Conservation (phyloP, 805 yeast genomes). For the Lachancea thermotolerans region DNA sequence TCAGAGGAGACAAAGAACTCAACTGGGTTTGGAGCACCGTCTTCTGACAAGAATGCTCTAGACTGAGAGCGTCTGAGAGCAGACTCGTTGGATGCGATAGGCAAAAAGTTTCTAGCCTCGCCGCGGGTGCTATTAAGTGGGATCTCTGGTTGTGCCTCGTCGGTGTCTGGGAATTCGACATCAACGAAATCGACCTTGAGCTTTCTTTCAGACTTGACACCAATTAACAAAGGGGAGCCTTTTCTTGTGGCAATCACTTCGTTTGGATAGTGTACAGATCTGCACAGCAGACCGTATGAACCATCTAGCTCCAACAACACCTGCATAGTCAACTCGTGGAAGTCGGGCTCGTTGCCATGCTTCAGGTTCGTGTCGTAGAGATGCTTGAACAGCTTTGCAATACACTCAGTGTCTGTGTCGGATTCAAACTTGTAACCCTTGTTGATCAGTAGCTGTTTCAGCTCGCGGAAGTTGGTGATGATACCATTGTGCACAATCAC, state of each 20-base stretch:
- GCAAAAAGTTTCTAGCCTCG: constrained; percentile 33
- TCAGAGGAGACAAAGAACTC: constrained; percentile 96
- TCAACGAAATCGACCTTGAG: constrained; percentile 97
- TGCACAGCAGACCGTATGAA: constrained; percentile 92
- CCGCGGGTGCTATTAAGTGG: constrained; percentile 22
- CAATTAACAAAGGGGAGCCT: constrained; percentile 95
- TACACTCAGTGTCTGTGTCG: constrained; percentile 97
- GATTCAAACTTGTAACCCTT: constrained; percentile 82
- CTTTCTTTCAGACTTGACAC: constrained; percentile 93
- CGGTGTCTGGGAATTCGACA: constrained; percentile 84
- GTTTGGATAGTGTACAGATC: constrained; percentile 87
- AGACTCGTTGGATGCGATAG: constrained; percentile 49
- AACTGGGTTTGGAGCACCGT: constrained; percentile 85
- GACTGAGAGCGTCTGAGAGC: constrained; percentile 83
- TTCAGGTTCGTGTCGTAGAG: constrained; percentile 68
- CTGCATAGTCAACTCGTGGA: constrained; percentile 86
- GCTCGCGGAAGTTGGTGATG: constrained; percentile 89
- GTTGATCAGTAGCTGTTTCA: constrained; percentile 69
- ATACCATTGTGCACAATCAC: constrained; percentile 97
- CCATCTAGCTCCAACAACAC: constrained; percentile 93
- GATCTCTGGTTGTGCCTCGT: constrained; percentile 31
- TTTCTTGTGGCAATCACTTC: constrained; percentile 96
- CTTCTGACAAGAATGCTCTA: constrained; percentile 93
- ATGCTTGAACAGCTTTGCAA: constrained; percentile 91
- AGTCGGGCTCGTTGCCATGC: constrained; percentile 76